These are phyloP conservation scores for Ustanciosporium gigantosporum DNA, from an alignment of 1,284 basidiomycete genomes.

Conservation along the genomic window DNA sequence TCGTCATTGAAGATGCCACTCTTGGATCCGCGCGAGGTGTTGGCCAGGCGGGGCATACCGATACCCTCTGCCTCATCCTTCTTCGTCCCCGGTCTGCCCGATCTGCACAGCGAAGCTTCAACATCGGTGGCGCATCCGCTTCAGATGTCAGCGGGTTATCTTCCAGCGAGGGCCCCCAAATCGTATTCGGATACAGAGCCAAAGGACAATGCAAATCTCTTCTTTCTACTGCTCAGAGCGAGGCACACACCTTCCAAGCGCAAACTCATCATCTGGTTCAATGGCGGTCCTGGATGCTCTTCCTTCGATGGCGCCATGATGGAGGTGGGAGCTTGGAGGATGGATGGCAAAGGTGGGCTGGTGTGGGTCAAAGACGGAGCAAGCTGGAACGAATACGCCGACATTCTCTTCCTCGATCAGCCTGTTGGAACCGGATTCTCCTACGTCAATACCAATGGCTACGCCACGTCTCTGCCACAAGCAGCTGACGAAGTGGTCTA, in stretches of 20 bases:
- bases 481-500: conserved; percentile 77
- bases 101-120: conserved; percentile 28
- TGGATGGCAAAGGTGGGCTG: conserved; percentile 78
- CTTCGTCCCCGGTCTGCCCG: conserved; percentile 34
- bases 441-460: conserved; percentile 81
- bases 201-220: conserved; percentile 72
- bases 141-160: conserved; percentile 52
- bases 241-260: conserved; percentile 83
- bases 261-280: conserved; percentile 93
- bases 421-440: conserved; percentile 94
- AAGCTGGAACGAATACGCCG: conserved; percentile 99
- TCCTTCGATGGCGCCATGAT: conserved; percentile 97
- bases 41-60: conserved; percentile 27
- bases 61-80: conserved; percentile 35
- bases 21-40: conserved; percentile 27
- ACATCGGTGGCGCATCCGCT: conserved; percentile 27
- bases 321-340: conserved; percentile 85
- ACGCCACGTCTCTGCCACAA: conserved; percentile 71
- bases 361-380: conserved; percentile 72
- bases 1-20: conserved; percentile 37
- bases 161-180: conserved; percentile 34
- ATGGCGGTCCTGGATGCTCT: conserved; percentile 93
- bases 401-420: conserved; percentile 94
- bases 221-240: conserved; percentile 88
- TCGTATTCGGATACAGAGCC: conserved; percentile 4